Evolutionary conservation across 2,329 filamentous ascomycete genomes (phyloP).

Genomic region (Fusarium sp.): DNA sequence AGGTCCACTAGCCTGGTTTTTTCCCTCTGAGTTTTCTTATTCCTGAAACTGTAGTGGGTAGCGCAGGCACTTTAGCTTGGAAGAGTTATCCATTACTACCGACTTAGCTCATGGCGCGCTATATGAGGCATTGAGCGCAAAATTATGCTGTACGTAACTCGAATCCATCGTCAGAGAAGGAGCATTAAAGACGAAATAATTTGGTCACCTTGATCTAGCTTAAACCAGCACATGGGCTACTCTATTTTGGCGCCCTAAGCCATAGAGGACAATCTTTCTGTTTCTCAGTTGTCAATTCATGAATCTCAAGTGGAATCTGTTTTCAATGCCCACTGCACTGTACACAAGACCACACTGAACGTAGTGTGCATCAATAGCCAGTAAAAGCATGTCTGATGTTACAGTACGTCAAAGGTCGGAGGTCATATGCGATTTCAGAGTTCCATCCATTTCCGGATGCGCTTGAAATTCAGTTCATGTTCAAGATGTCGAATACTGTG

Average conservation of each 20-base stretch:
- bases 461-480: background rate
- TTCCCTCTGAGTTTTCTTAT: slow-evolving; percentile 22
- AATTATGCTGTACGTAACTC: slow-evolving; percentile 18
- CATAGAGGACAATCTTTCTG: background rate
- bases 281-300: background rate
- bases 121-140: slow-evolving; percentile 8
- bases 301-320: background rate
- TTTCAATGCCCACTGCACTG: background rate
- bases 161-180: background rate
- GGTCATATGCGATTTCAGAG: background rate
- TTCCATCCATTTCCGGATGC: slow-evolving; percentile 1
- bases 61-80: slow-evolving; percentile 3
- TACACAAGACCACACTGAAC: slow-evolving; percentile 1
- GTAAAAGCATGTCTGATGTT: background rate
- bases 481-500: slow-evolving; percentile 7
- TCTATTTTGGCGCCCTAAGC: background rate
- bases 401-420: slow-evolving; percentile 1
- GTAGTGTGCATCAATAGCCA: slow-evolving; percentile 1
- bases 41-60: slow-evolving; percentile 44
- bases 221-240: background rate
- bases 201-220: background rate
- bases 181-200: background rate
- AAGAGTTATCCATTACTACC: background rate
- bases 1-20: slow-evolving; percentile 33
- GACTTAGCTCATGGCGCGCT: background rate